Conservation (phyloP, 2,329 filamentous ascomycete species). For the Sordariomycetes sp. region DNA sequence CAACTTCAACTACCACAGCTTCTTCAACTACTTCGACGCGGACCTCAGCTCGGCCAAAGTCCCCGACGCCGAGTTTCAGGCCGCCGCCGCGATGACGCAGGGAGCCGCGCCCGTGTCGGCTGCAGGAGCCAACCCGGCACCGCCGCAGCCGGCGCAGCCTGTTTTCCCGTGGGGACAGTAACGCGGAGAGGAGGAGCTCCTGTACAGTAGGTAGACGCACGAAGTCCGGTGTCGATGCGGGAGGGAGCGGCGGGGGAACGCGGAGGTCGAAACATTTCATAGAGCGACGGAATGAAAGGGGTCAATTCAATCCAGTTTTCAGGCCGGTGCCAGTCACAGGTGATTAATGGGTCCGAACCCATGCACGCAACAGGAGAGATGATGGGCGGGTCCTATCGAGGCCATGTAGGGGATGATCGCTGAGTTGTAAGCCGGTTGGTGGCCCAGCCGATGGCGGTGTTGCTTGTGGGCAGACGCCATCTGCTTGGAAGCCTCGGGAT, state of each 20-base stretch:
- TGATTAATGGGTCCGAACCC: no score
- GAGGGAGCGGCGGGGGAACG: not conserved
- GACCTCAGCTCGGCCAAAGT: not conserved
- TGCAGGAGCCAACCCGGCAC: not conserved
- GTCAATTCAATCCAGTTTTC: not conserved
- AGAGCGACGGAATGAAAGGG: not conserved
- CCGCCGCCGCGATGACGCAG: constrained; percentile 1
- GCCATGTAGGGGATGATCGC: no score
- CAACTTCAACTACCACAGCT: constrained; percentile 4
- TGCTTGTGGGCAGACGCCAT: no score
- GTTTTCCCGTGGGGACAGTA: not conserved
- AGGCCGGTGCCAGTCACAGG: no score
- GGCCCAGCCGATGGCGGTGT: no score
- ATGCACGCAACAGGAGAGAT: no score
- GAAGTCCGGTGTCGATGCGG: not conserved
- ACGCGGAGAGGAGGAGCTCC: not conserved
- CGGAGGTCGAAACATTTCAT: not conserved
- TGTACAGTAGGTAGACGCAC: not conserved
- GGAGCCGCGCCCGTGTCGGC: not conserved
- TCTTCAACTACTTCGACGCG: constrained; percentile 2
- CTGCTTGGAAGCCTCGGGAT: no score
- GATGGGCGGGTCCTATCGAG: no score
- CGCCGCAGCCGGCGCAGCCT: not conserved
- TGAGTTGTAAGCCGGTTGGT: no score
- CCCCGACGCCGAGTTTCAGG: constrained; percentile 1